Evolutionary conservation across 1,284 basidiomycete species (phyloP).

Genomic region (Irpex lacteus): DNA sequence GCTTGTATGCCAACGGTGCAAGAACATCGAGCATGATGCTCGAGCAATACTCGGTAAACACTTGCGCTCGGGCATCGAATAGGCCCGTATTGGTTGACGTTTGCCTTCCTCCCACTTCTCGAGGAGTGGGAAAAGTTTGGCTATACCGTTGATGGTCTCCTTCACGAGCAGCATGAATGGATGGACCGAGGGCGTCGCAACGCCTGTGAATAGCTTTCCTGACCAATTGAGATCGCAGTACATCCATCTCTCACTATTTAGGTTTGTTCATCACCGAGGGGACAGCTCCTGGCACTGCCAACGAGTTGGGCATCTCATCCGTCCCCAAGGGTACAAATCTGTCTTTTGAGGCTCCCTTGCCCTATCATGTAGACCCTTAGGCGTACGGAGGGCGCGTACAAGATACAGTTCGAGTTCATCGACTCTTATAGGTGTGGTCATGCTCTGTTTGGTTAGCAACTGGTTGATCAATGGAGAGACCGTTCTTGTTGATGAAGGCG

Average conservation of each 20-base stretch:
- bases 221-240: slow-evolving; percentile 28
- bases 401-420: slow-evolving; percentile 24
- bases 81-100: slow-evolving; percentile 49
- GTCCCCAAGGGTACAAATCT: not conserved
- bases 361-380: not conserved
- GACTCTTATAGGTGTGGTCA: slow-evolving; percentile 43
- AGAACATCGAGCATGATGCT: too few relatives aligned
- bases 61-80: too few relatives aligned
- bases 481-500: slow-evolving; percentile 48
- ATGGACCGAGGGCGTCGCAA: slow-evolving; percentile 49
- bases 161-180: slow-evolving; percentile 56
- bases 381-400: not conserved
- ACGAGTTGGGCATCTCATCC: slow-evolving; percentile 32
- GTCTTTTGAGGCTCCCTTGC: not conserved
- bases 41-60: too few relatives aligned
- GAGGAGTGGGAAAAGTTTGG: slow-evolving; percentile 41
- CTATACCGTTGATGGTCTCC: slow-evolving; percentile 29
- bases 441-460: slow-evolving; percentile 44
- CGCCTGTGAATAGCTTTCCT: slow-evolving; percentile 39
- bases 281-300: slow-evolving; percentile 30
- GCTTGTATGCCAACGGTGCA: too few relatives aligned
- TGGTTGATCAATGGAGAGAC: slow-evolving; percentile 51
- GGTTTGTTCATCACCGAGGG: slow-evolving; percentile 35
- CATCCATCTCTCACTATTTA: slow-evolving; percentile 2
- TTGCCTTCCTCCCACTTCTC: slow-evolving; percentile 49